phyloP scores from a whole-genome alignment of 2,329 filamentous ascomycete species.

The Ascochyta koolunga region DNA sequence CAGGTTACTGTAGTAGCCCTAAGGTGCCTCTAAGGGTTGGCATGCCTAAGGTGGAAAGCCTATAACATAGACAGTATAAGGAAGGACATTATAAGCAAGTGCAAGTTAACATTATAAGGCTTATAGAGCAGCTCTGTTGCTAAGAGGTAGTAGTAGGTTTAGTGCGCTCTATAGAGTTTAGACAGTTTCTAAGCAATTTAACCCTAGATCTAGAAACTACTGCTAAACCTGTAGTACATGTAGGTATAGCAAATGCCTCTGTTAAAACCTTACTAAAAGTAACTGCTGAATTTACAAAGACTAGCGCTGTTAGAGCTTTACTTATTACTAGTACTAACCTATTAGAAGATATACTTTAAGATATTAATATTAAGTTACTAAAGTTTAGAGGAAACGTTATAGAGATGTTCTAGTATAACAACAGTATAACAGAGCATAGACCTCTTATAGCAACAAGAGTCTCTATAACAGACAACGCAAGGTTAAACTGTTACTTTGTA shows the following conservation, averaged over 20 bases:
- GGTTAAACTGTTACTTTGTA: neutral
- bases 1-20: too few relatives aligned
- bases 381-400: neutral
- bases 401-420: neutral
- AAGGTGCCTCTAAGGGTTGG: too few relatives aligned
- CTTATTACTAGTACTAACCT: neutral
- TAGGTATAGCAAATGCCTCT: neutral
- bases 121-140: neutral
- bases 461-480: neutral
- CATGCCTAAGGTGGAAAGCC: too few relatives aligned
- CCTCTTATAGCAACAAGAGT: neutral
- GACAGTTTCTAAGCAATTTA: neutral
- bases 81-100: neutral
- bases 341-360: neutral
- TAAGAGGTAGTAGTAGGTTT: neutral
- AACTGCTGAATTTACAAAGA: neutral
- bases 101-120: neutral
- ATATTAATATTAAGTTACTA: neutral
- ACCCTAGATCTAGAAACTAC: neutral
- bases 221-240: neutral
- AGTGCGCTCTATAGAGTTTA: neutral
- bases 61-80: too few relatives aligned
- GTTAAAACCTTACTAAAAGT: too few relatives aligned
- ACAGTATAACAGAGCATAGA: neutral
- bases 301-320: neutral